A percentile compares a stretch with the other conserved stretches of the same genome.
These are phyloP conservation scores for Epichloe aotearoae DNA, from an alignment of 2,329 filamentous ascomycete genomes.

Conservation along the genomic window DNA sequence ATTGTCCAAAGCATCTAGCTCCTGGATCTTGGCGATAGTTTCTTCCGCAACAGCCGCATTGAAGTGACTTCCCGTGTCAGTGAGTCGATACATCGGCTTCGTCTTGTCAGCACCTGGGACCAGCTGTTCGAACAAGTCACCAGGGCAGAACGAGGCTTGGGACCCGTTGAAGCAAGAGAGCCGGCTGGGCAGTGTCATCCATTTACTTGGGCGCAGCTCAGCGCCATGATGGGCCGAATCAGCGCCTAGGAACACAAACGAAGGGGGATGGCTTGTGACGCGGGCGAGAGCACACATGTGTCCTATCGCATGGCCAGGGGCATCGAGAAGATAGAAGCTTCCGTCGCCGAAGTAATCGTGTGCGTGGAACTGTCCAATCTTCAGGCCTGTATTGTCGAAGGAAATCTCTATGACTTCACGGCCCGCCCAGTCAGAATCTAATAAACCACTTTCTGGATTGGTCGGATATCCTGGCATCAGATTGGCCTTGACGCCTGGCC, in stretches of 20 bases:
- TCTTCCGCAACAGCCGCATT: not conserved
- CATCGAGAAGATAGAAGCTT: constrained; percentile 27
- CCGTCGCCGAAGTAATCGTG: constrained; percentile 29
- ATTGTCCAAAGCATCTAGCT: constrained; percentile 1
- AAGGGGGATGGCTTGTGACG: constrained; percentile 6
- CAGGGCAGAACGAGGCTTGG: not conserved
- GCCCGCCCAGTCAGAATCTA: constrained; percentile 9
- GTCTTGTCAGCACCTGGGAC: not conserved
- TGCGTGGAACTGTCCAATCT: constrained; percentile 23
- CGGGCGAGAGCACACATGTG: constrained; percentile 12
- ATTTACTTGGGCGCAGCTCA: constrained; percentile 6
- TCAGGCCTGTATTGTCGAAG: constrained; percentile 5
- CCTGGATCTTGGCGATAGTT: constrained; percentile 1
- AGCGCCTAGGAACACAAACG: constrained; percentile 12
- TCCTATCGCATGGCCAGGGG: constrained; percentile 11
- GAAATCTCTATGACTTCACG: constrained; percentile 7
- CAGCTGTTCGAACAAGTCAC: not conserved
- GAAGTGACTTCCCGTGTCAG: not conserved
- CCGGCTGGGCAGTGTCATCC: not conserved
- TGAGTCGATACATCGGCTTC: not conserved
- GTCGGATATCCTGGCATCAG: constrained; percentile 9
- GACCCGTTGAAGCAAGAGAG: not conserved
- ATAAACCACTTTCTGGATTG: constrained; percentile 3
- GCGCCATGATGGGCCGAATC: constrained; percentile 10
- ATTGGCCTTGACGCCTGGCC: constrained; percentile 10